Percentiles rank a stretch among this genome's conserved stretches.
Conservation (phyloP, 805 yeast genomes). For the Grigorovia jiainica region DNA sequence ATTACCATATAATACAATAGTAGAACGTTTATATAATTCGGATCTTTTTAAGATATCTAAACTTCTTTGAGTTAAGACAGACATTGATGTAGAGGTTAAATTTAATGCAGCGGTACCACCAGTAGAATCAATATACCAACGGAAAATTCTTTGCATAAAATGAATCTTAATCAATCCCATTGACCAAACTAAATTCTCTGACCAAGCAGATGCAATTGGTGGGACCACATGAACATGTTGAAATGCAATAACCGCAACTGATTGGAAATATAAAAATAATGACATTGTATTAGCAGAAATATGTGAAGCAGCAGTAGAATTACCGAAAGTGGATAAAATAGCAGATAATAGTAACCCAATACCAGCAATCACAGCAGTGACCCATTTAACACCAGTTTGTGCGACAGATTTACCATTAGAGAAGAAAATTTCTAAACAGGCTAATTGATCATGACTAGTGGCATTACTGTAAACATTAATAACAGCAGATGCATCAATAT, state of each 20-base stretch:
- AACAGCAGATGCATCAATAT: slow-evolving; percentile 71
- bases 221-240: slow-evolving; percentile 79
- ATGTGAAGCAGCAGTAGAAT: slow-evolving; percentile 84
- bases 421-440: slow-evolving; percentile 70
- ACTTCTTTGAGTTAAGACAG: slow-evolving; percentile 62
- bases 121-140: slow-evolving; percentile 82
- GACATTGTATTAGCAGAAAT: slow-evolving; percentile 85
- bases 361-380: slow-evolving; percentile 85
- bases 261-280: slow-evolving; percentile 79
- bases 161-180: slow-evolving; percentile 75
- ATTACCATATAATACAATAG: slow-evolving; percentile 40
- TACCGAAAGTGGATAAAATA: slow-evolving; percentile 71
- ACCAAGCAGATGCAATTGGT: slow-evolving; percentile 91
- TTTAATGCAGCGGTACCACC: slow-evolving; percentile 80
- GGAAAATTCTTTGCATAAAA: slow-evolving; percentile 78
- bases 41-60: slow-evolving; percentile 15
- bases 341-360: slow-evolving; percentile 77
- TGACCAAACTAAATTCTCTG: slow-evolving; percentile 90
- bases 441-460: slow-evolving; percentile 34
- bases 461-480: slow-evolving; percentile 38
- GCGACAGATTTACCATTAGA: slow-evolving; percentile 73
- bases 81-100: slow-evolving; percentile 50
- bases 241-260: slow-evolving; percentile 79
- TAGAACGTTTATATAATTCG: slow-evolving; percentile 30
- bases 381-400: slow-evolving; percentile 85